Percentiles rank a stretch among this genome's conserved stretches.
Evolutionary conservation across 1,284 basidiomycete genomes (phyloP).

Genomic region (Naganishia liquefaciens): DNA sequence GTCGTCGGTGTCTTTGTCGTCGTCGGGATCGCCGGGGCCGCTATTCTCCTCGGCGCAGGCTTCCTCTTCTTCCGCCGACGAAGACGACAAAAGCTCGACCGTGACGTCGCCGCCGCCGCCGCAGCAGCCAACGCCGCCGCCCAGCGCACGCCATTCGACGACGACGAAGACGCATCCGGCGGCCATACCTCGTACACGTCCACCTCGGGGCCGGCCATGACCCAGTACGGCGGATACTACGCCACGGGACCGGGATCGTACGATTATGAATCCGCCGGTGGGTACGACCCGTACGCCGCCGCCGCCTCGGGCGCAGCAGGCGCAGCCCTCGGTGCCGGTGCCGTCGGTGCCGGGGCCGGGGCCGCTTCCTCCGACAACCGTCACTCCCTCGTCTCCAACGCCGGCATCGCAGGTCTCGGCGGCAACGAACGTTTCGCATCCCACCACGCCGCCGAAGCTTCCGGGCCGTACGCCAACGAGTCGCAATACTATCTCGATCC

Average conservation of each 20-base stretch:
- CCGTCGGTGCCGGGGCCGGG: constrained; percentile 30
- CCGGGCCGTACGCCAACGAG: constrained; percentile 29
- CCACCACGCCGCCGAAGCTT: constrained; percentile 17
- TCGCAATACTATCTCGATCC: constrained; percentile 50
- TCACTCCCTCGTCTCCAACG: constrained; percentile 40
- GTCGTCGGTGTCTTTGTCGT: constrained; percentile 56
- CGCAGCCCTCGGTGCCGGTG: constrained; percentile 35
- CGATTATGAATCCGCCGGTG: constrained; percentile 41
- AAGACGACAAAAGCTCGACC: constrained; percentile 51
- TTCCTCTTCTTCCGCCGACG: constrained; percentile 51
- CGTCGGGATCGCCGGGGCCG: constrained; percentile 54
- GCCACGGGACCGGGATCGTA: constrained; percentile 39
- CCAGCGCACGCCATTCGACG: constrained; percentile 52
- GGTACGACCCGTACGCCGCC: constrained; percentile 51
- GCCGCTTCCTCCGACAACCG: constrained; percentile 35
- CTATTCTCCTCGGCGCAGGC: constrained; percentile 49
- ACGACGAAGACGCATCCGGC: constrained; percentile 46
- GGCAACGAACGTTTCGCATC: constrained; percentile 31
- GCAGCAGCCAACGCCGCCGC: constrained; percentile 51
- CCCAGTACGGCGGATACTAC: constrained; percentile 51
- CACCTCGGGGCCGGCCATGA: constrained; percentile 49
- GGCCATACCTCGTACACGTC: constrained; percentile 49
- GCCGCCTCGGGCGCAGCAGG: constrained; percentile 37
- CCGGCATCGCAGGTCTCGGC: constrained; percentile 45
- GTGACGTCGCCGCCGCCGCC: constrained; percentile 54